Evolutionary conservation across 2,329 filamentous ascomycete species (phyloP).

Genomic region (Ilyonectria mors-panacis): DNA sequence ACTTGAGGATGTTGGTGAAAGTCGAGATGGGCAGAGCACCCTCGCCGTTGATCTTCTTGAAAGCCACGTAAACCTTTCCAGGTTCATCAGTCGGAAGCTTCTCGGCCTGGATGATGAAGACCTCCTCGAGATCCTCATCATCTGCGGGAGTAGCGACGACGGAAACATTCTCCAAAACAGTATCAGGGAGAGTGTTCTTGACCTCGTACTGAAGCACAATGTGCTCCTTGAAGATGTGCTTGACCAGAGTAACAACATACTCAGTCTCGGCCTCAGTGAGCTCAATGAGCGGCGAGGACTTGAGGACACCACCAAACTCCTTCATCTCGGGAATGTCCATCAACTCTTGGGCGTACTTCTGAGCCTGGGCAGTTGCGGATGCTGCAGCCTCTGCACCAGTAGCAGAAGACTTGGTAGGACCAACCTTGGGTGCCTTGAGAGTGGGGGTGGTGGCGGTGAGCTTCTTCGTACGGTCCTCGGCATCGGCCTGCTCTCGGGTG

Average conservation of each 20-base stretch:
- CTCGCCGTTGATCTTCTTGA: conserved; percentile 86
- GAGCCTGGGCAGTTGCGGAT: conserved; percentile 83
- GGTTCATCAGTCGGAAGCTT: conserved; percentile 88
- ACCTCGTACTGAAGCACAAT: conserved; percentile 96
- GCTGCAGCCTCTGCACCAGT: conserved; percentile 82
- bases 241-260: conserved; percentile 93
- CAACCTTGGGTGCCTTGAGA: conserved; percentile 90
- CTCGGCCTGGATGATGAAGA: conserved; percentile 92
- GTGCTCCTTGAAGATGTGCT: conserved; percentile 98
- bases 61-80: conserved; percentile 94
- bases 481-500: conserved; percentile 94
- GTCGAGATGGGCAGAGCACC: conserved; percentile 82
- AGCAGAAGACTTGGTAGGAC: conserved; percentile 79
- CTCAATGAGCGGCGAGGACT: conserved; percentile 88
- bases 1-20: conserved; percentile 95
- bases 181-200: conserved; percentile 95
- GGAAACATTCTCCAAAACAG: conserved; percentile 90
- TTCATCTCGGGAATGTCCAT: conserved; percentile 92
- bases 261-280: conserved; percentile 98
- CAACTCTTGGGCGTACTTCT: conserved; percentile 91
- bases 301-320: conserved; percentile 90
- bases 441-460: conserved; percentile 93
- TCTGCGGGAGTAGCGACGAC: conserved; percentile 85
- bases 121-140: conserved; percentile 88
- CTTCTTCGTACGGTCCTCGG: conserved; percentile 97